phyloP scores from a whole-genome alignment of 441 rosid species.

The Omphalea diandra region DNA sequence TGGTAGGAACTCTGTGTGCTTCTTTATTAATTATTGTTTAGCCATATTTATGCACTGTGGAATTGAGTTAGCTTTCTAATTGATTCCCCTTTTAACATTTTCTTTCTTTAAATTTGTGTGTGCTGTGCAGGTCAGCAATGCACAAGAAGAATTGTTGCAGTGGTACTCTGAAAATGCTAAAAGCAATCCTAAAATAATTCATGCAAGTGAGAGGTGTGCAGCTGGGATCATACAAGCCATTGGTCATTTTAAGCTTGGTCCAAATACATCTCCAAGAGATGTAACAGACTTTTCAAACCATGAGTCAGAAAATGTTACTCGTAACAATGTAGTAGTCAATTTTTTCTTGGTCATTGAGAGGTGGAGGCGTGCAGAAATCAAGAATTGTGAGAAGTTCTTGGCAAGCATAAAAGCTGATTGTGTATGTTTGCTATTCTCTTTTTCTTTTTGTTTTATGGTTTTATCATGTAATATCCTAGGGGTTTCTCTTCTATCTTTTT shows the following conservation, averaged over 20 bases:
- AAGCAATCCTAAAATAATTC: conserved; percentile 66
- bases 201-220: conserved; percentile 80
- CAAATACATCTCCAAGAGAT: conserved; percentile 78
- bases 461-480: conserved; percentile 3
- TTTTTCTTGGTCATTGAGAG: conserved; percentile 66
- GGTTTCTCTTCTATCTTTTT: neutral
- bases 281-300: conserved; percentile 42
- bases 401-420: conserved; percentile 61
- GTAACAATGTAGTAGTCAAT: too few species aligned
- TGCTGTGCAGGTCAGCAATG: conserved; percentile 76
- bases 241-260: conserved; percentile 76
- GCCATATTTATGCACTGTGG: too few species aligned
- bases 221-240: conserved; percentile 80
- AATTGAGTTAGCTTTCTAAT: too few species aligned
- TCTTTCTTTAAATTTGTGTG: too few species aligned
- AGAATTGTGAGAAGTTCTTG: conserved; percentile 52
- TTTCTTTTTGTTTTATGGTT: conserved; percentile 13
- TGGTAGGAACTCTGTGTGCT: too few species aligned
- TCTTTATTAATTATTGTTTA: too few species aligned
- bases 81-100: too few species aligned
- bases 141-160: conserved; percentile 84
- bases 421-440: conserved; percentile 47
- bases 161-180: conserved; percentile 84
- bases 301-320: too few species aligned
- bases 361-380: conserved; percentile 83